Evolutionary conservation across 1,139 yeast genomes (phyloP).

Genomic region (Kodamaea anthophila): DNA sequence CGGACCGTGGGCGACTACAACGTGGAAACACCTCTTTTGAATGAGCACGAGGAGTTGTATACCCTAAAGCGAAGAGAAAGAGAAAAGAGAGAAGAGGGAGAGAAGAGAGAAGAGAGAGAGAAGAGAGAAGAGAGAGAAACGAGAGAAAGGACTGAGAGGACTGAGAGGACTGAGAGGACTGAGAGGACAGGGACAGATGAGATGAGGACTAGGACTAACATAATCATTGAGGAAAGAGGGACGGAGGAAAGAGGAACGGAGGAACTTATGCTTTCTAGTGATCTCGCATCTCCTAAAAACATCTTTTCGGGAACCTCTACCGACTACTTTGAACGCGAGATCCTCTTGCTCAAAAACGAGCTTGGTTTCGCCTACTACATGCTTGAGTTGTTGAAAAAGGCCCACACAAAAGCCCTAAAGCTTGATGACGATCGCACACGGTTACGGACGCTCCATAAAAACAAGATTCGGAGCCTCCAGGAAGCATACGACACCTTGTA

Average conservation of each 20-base stretch:
- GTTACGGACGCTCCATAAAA: constrained; percentile 1
- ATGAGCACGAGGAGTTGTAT: no score
- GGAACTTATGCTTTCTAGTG: neutral
- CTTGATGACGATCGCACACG: neutral
- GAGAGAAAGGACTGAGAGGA: neutral
- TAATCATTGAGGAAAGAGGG: constrained; percentile 1
- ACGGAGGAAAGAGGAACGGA: neutral
- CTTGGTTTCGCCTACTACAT: constrained; percentile 55
- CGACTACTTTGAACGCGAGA: constrained; percentile 51
- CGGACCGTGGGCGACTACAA: no score
- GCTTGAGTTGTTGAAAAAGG: constrained; percentile 45
- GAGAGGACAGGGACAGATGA: constrained; percentile 2
- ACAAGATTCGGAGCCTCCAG: constrained; percentile 3
- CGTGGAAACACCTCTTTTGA: no score
- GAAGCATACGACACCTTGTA: constrained; percentile 3
- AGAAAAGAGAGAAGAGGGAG: neutral
- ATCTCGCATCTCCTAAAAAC: no score
- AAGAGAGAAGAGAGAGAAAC: neutral
- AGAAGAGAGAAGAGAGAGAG: constrained; percentile 12
- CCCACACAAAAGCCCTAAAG: constrained; percentile 13
- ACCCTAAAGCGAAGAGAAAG: no score
- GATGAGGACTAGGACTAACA: constrained; percentile 2
- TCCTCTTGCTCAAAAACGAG: constrained; percentile 55
- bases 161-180: no score
- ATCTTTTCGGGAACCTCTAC: constrained; percentile 30